Conservation (phyloP, 805 yeast species). For the Candida sithepensis region DNA sequence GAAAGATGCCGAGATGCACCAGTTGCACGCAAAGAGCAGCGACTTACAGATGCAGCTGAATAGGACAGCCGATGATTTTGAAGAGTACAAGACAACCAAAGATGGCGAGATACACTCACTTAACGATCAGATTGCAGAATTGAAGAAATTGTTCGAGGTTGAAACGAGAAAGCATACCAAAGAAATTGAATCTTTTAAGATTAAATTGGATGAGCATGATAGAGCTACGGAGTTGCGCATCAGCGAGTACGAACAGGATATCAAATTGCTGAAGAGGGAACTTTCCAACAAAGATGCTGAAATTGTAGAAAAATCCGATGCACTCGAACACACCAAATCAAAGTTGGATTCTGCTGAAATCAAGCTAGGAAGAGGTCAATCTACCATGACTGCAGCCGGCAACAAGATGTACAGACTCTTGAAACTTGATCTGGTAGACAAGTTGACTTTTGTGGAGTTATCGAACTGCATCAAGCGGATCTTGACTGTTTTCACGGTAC, state of each 20-base stretch:
- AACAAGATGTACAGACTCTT: constrained; percentile 7
- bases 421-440: constrained; percentile 8
- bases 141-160: neutral
- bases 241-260: neutral
- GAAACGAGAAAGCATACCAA: neutral
- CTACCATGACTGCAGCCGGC: constrained; percentile 1
- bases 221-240: neutral
- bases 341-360: neutral
- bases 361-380: constrained; percentile 5
- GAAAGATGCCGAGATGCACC: too few relatives aligned
- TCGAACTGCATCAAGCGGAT: constrained; percentile 13
- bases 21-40: neutral
- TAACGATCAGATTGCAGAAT: neutral
- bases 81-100: neutral
- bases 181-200: neutral
- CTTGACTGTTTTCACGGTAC: constrained; percentile 11
- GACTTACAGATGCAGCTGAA: neutral
- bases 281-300: neutral
- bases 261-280: neutral
- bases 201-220: neutral
- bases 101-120: neutral
- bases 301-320: too few relatives aligned
- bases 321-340: too few relatives aligned
- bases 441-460: constrained; percentile 10
- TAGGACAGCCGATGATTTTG: neutral